A percentile compares a stretch with the other conserved stretches of the same genome.
Evolutionary conservation across 2,329 filamentous ascomycete species (phyloP).

Genomic region (Fusarium abutilonis): DNA sequence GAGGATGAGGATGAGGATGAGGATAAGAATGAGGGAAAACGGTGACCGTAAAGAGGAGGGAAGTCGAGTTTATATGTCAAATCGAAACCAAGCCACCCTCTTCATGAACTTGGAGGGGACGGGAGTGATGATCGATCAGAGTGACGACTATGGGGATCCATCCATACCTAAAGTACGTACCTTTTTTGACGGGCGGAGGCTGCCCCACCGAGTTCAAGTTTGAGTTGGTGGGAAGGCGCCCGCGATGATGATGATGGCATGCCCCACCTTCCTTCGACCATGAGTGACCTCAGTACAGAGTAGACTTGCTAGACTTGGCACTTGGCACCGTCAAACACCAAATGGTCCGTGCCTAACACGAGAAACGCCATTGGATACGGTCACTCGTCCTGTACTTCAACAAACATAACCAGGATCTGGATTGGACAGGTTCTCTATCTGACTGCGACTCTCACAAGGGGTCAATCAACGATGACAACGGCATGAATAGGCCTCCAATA

Average conservation of each 20-base stretch:
- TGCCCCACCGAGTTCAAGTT: conserved; percentile 10
- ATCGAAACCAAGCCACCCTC: conserved; percentile 19
- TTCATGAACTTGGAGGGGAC: conserved; percentile 6
- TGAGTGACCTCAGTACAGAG: conserved; percentile 24
- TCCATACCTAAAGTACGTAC: conserved; percentile 27
- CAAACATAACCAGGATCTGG: not conserved
- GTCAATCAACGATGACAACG: conserved; percentile 14
- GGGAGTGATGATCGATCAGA: conserved; percentile 16
- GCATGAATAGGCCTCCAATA: conserved; percentile 11
- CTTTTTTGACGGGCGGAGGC: not conserved
- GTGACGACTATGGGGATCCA: conserved; percentile 27
- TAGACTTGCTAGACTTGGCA: not conserved
- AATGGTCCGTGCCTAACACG: conserved; percentile 9
- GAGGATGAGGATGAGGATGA: conserved; percentile 1
- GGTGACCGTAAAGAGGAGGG: conserved; percentile 31
- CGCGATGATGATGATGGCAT: no score
- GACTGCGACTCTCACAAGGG: not conserved
- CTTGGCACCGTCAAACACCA: conserved; percentile 14
- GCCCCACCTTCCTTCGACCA: no score
- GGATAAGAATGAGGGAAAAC: conserved; percentile 23
- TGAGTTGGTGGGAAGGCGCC: conserved; percentile 2
- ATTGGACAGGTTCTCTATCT: not conserved
- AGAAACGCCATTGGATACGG: conserved; percentile 8
- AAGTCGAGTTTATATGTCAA: conserved; percentile 40
- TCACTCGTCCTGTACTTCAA: not conserved